Evolutionary conservation across 768 basidiomycete species (phyloP).

Genomic region (Phylloporus rhodoxanthus): DNA sequence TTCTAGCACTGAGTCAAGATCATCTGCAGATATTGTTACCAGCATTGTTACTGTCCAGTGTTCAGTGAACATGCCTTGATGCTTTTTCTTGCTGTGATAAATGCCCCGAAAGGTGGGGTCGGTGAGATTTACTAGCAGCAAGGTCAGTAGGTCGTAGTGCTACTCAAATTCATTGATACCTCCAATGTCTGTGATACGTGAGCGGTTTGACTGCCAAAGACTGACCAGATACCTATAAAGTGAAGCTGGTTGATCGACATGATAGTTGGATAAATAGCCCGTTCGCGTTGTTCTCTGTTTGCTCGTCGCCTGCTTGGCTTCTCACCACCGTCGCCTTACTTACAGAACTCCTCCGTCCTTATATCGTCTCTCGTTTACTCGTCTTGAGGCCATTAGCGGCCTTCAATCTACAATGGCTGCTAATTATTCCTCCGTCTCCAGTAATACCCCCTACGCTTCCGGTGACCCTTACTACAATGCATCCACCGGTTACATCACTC

Average conservation of each 20-base stretch:
- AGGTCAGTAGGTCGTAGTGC: background rate
- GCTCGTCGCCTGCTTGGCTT: background rate
- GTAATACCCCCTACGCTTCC: conserved; percentile 45
- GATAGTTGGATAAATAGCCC: background rate
- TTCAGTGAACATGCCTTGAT: conserved; percentile 36
- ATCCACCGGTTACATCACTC: conserved; percentile 66
- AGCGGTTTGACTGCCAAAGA: background rate
- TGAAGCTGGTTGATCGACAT: conserved; percentile 6
- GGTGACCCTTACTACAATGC: conserved; percentile 65
- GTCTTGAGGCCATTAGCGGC: conserved; percentile 13
- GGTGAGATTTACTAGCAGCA: conserved; percentile 43
- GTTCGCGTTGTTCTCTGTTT: background rate
- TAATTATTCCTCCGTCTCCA: conserved; percentile 33
- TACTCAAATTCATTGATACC: conserved; percentile 21
- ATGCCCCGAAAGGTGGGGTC: conserved; percentile 53
- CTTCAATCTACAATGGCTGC: conserved; percentile 33
- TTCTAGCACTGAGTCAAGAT: conserved; percentile 51
- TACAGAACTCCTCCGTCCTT: conserved; percentile 9
- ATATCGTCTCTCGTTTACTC: conserved; percentile 20
- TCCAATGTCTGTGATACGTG: conserved; percentile 32
- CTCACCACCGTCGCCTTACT: conserved; percentile 3
- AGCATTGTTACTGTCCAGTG: background rate
- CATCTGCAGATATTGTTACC: conserved; percentile 38
- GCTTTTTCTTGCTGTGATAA: conserved; percentile 45
- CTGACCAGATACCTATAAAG: conserved; percentile 31